Conservation (phyloP, 2,329 filamentous ascomycete genomes). For the Rutstroemia sydowiana region DNA sequence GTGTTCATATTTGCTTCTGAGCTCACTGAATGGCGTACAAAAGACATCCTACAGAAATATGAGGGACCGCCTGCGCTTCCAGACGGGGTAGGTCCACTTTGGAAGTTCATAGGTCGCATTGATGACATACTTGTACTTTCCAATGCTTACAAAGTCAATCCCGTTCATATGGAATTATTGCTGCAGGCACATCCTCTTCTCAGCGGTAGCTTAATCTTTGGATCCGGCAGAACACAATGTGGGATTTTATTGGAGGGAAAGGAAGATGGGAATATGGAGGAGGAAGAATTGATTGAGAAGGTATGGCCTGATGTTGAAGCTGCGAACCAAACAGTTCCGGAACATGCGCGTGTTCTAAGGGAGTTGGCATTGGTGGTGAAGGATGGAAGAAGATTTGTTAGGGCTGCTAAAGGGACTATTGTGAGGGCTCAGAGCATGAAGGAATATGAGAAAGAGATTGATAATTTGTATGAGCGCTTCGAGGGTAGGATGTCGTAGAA, state of each 20-base stretch:
- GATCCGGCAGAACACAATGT: constrained; percentile 23
- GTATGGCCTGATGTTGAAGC: constrained; percentile 16
- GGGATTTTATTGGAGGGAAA: constrained; percentile 16
- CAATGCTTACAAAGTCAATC: constrained; percentile 40
- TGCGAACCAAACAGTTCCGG: constrained; percentile 14
- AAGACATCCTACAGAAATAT: constrained; percentile 32
- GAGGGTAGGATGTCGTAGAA: not conserved
- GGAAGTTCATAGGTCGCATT: constrained; percentile 29
- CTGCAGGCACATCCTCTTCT: constrained; percentile 31
- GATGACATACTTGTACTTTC: constrained; percentile 37
- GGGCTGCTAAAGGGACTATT: constrained; percentile 15
- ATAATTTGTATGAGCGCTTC: constrained; percentile 12
- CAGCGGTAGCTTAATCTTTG: constrained; percentile 30
- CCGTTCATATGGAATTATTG: constrained; percentile 33
- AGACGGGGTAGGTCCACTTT: constrained; percentile 22
- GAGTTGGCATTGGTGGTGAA: constrained; percentile 13
- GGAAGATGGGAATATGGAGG: not conserved
- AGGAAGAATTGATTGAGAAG: constrained; percentile 8
- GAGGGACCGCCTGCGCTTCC: constrained; percentile 10
- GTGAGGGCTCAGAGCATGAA: not conserved
- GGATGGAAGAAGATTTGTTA: constrained; percentile 11
- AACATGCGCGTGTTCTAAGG: constrained; percentile 14
- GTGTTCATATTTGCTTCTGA: constrained; percentile 38
- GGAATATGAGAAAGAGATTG: constrained; percentile 22
- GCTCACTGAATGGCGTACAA: constrained; percentile 35